A percentile compares a stretch with the other conserved stretches of the same genome.
phyloP scores from a whole-genome alignment of 163 green algal species.

The Chlamydomonas reinhardtii region DNA sequence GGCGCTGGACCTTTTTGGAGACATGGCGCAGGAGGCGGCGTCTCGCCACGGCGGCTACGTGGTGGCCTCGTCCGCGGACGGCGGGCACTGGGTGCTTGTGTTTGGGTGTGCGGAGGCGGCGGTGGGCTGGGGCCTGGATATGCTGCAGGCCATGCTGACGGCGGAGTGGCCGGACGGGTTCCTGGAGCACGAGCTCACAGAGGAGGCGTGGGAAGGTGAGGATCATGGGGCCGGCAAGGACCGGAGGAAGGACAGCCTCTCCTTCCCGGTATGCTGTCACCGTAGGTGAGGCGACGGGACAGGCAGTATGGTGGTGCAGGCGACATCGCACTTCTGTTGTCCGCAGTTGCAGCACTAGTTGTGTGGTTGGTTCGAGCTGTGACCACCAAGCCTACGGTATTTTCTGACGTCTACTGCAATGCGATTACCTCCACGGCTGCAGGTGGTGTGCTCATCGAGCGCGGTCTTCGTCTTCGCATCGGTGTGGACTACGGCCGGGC shows the following conservation, averaged over 20 bases:
- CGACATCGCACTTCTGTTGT: no score
- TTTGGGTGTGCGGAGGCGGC: background rate
- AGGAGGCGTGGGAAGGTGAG: conserved; percentile 32
- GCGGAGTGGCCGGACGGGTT: conserved; percentile 17
- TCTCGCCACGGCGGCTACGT: background rate
- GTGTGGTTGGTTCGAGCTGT: no score
- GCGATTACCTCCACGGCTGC: background rate
- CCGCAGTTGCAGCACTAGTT: no score
- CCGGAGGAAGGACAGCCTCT: background rate
- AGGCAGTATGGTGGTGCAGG: no score
- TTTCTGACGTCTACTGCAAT: background rate
- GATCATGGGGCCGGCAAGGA: no score
- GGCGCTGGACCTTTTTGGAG: background rate
- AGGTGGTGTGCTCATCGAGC: background rate
- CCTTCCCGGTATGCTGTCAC: no score
- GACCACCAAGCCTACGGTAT: background rate
- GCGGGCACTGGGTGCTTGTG: conserved; percentile 23
- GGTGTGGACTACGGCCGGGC: conserved; percentile 2
- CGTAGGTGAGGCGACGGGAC: no score
- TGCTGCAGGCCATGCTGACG: conserved; percentile 13
- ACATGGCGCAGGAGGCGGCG: background rate
- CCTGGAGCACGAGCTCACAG: conserved; percentile 27
- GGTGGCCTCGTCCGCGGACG: background rate
- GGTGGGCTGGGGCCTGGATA: background rate
- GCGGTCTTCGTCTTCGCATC: conserved; percentile 13